A percentile compares a stretch with the other conserved stretches of the same genome.
Conservation (phyloP, 2,329 filamentous ascomycete species). For the Fusarium duplospermum region DNA sequence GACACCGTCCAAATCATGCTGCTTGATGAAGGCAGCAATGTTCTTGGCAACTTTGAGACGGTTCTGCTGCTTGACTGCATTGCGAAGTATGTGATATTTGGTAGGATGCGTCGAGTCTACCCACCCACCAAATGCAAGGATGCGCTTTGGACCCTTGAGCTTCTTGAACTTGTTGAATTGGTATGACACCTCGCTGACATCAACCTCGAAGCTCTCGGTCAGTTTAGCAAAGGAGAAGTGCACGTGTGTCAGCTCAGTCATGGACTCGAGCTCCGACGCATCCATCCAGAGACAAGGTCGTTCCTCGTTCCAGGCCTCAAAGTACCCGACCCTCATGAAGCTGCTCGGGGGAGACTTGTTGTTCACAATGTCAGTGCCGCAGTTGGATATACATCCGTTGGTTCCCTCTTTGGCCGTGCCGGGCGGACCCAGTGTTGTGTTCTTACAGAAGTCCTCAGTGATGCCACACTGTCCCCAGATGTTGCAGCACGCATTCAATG, state of each 20-base stretch:
- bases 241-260: background rate
- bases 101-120: background rate
- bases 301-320: background rate
- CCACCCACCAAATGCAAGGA: background rate
- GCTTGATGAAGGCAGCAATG: background rate
- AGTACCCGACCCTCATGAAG: background rate
- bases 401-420: background rate
- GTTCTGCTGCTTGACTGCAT: background rate
- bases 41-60: background rate
- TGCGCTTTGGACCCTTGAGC: background rate
- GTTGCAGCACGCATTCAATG: background rate
- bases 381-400: background rate
- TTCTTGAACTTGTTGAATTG: background rate
- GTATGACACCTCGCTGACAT: background rate
- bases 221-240: background rate
- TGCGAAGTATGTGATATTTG: background rate
- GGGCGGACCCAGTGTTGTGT: background rate
- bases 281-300: background rate
- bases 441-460: background rate
- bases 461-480: background rate
- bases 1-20: background rate
- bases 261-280: background rate
- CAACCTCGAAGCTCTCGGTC: background rate
- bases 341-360: background rate
- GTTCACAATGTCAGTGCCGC: background rate